phyloP scores from a whole-genome alignment of 495 filamentous ascomycete species.

The Chaetomium cochliodes region DNA sequence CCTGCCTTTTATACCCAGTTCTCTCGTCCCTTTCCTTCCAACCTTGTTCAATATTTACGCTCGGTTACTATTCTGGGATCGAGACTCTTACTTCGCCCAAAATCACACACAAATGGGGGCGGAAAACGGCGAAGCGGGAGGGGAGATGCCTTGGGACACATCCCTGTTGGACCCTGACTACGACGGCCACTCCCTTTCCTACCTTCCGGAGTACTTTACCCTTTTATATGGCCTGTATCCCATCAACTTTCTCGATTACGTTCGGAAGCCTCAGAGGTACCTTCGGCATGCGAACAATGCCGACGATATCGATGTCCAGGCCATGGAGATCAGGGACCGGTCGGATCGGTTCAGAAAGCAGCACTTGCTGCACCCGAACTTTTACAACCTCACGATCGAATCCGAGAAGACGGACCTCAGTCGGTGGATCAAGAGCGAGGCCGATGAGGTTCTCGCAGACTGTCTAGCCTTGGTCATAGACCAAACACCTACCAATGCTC shows the following conservation, averaged over 20 bases:
- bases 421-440: conserved; percentile 70
- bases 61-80: conserved; percentile 70
- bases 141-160: conserved; percentile 56
- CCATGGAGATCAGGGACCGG: conserved; percentile 63
- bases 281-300: conserved; percentile 62
- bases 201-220: conserved; percentile 75
- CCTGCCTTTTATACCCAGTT: conserved; percentile 69
- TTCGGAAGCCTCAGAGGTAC: conserved; percentile 70
- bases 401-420: conserved; percentile 67
- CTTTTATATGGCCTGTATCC: conserved; percentile 76
- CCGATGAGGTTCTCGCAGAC: conserved; percentile 66
- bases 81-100: conserved; percentile 40
- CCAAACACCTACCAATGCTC: conserved; percentile 19
- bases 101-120: conserved; percentile 36
- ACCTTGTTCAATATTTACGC: conserved; percentile 74
- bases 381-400: conserved; percentile 67
- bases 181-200: conserved; percentile 60
- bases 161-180: conserved; percentile 54
- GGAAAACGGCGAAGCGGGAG: conserved; percentile 31
- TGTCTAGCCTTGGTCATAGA: conserved; percentile 56
- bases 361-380: conserved; percentile 72
- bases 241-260: conserved; percentile 75
- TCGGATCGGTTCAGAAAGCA: conserved; percentile 65
- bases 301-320: conserved; percentile 69
- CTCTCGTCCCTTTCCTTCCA: conserved; percentile 59